phyloP scores from a whole-genome alignment of 805 yeast species.

The Saccharomyces jurei region DNA sequence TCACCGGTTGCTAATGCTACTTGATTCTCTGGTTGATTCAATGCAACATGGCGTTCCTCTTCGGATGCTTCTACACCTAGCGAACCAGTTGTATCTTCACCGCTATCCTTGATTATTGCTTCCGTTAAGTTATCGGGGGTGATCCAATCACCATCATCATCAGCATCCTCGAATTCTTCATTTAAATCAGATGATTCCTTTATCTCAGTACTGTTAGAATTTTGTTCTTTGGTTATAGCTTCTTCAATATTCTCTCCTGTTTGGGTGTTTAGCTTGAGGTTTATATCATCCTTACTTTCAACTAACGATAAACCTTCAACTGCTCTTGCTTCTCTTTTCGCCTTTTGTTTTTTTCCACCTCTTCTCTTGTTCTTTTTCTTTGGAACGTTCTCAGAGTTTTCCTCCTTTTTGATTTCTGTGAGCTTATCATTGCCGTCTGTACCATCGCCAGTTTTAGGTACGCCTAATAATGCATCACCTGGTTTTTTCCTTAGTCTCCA shows the following conservation, averaged over 20 bases:
- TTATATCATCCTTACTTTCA: background rate
- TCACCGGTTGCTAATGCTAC: conserved; percentile 92
- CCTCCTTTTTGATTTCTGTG: conserved; percentile 1
- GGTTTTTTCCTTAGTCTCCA: conserved; percentile 66
- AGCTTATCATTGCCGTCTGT: conserved; percentile 4
- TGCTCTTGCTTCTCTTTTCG: conserved; percentile 41
- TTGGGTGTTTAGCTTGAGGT: background rate
- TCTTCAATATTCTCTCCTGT: background rate
- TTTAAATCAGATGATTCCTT: conserved; percentile 6
- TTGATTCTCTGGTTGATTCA: conserved; percentile 36
- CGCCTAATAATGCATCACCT: conserved; percentile 42
- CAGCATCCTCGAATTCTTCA: conserved; percentile 39
- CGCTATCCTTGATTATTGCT: conserved; percentile 58
- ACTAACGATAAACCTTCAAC: conserved; percentile 6
- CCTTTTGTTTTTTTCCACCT: conserved; percentile 60
- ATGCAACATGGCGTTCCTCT: conserved; percentile 15
- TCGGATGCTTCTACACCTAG: conserved; percentile 32
- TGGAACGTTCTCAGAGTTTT: background rate
- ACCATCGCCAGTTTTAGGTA: conserved; percentile 19
- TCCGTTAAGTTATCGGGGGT: conserved; percentile 77
- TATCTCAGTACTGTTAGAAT: conserved; percentile 6
- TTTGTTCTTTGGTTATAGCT: background rate
- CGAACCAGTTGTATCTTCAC: conserved; percentile 41
- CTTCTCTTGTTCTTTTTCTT: conserved; percentile 44
- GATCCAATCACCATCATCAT: conserved; percentile 89